phyloP scores from a whole-genome alignment of 2,329 filamentous ascomycete species.

The Alternaria gaisen region DNA sequence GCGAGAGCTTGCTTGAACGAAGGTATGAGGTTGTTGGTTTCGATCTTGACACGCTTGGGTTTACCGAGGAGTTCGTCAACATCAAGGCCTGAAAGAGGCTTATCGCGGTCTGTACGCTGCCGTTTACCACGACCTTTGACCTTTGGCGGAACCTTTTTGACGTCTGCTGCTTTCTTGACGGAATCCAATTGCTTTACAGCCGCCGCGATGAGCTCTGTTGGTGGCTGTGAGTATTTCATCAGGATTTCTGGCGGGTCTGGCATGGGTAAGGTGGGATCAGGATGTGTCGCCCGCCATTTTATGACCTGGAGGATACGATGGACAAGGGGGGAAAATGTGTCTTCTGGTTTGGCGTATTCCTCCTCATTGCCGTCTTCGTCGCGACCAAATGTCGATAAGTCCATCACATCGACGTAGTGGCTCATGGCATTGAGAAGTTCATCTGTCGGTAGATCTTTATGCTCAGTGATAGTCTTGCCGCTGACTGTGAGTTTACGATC shows the following conservation, averaged over 20 bases:
- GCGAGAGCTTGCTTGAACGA: slow-evolving; percentile 86
- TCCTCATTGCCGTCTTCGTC: slow-evolving; percentile 73
- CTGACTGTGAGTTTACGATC: slow-evolving; percentile 89
- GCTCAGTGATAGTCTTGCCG: slow-evolving; percentile 79
- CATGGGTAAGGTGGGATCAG: slow-evolving; percentile 72
- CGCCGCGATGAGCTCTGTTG: slow-evolving; percentile 69
- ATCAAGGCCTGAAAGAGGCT: slow-evolving; percentile 89
- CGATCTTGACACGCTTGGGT: slow-evolving; percentile 65
- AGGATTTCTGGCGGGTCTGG: slow-evolving; percentile 56
- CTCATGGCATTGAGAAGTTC: slow-evolving; percentile 83
- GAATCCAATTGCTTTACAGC: slow-evolving; percentile 67
- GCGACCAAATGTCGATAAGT: slow-evolving; percentile 73
- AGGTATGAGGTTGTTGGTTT: slow-evolving; percentile 80
- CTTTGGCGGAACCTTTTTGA: slow-evolving; percentile 86
- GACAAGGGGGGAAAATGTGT: slow-evolving; percentile 84
- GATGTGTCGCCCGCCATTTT: slow-evolving; percentile 79
- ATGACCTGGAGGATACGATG: slow-evolving; percentile 90
- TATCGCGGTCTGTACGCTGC: slow-evolving; percentile 70
- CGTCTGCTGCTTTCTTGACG: slow-evolving; percentile 74
- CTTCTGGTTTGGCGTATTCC: slow-evolving; percentile 81
- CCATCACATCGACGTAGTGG: slow-evolving; percentile 92
- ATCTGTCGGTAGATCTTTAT: slow-evolving; percentile 81
- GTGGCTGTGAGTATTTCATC: slow-evolving; percentile 76
- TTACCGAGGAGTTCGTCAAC: slow-evolving; percentile 79
- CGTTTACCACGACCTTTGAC: slow-evolving; percentile 73